Evolutionary conservation across 495 filamentous ascomycete genomes (phyloP).

Genomic region (Talaromyces thailandensis): DNA sequence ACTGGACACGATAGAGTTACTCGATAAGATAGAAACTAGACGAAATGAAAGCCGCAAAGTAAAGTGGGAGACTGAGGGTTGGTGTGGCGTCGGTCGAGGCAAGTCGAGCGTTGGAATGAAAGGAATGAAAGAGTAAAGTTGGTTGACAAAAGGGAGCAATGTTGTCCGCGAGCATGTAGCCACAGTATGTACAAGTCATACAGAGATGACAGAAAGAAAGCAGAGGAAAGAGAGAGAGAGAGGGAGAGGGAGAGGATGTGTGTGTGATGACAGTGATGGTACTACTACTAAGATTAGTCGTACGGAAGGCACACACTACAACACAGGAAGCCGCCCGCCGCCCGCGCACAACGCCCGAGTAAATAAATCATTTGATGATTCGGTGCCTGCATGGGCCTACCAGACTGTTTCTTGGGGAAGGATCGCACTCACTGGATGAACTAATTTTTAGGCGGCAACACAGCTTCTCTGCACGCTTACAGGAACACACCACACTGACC

Average conservation of each 20-base stretch:
- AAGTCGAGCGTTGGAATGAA: background rate
- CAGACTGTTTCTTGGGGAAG: background rate
- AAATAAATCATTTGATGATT: background rate
- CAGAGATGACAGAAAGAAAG: background rate
- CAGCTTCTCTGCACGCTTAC: background rate
- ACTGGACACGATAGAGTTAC: background rate
- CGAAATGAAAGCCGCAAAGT: background rate
- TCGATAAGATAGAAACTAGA: background rate
- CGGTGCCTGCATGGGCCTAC: background rate
- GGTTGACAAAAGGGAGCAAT: background rate
- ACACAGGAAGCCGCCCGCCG: background rate
- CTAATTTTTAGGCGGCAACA: constrained; percentile 1
- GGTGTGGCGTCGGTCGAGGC: background rate
- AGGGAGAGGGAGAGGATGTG: background rate
- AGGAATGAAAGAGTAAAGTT: background rate
- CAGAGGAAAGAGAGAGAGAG: background rate
- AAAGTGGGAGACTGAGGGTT: background rate
- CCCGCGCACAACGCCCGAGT: background rate
- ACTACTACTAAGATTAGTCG: background rate
- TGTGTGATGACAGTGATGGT: background rate
- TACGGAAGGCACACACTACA: background rate
- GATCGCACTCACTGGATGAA: background rate
- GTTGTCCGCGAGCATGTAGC: background rate
- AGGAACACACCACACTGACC: background rate
- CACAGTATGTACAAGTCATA: background rate